Conservation (phyloP, 352 stramenopile genomes). For the Globisporangium paddicum region DNA sequence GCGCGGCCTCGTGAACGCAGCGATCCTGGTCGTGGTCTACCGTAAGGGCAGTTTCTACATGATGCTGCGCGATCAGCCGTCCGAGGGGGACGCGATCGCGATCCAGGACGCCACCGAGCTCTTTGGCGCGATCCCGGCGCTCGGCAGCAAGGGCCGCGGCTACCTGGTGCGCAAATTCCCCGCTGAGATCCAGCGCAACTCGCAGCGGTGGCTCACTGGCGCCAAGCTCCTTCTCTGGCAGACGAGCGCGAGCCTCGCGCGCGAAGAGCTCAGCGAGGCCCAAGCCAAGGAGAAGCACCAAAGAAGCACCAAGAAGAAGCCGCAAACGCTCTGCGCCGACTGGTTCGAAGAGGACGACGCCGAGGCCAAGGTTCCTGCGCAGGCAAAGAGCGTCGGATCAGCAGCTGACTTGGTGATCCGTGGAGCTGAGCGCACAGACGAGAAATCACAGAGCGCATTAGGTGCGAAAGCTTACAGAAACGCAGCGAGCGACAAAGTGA, state of each 20-base stretch:
- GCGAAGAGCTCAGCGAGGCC: constrained; percentile 34
- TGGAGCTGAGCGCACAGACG: background rate
- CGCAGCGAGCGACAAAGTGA: background rate
- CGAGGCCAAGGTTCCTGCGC: background rate
- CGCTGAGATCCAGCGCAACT: constrained; percentile 3
- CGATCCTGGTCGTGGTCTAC: constrained; percentile 50
- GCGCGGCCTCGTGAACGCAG: constrained; percentile 55
- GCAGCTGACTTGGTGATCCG: background rate
- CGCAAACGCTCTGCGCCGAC: constrained; percentile 21
- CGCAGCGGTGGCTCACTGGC: constrained; percentile 32
- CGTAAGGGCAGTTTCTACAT: constrained; percentile 45
- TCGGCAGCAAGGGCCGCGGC: constrained; percentile 43
- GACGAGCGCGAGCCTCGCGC: constrained; percentile 42
- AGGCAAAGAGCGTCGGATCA: background rate
- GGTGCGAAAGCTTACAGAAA: background rate
- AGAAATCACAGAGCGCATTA: background rate
- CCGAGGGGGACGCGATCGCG: constrained; percentile 16
- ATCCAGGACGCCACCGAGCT: constrained; percentile 32
- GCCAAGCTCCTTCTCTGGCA: constrained; percentile 63
- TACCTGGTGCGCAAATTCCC: constrained; percentile 50
- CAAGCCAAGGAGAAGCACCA: constrained; percentile 22
- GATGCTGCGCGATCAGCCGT: constrained; percentile 23
- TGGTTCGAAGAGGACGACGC: constrained; percentile 26
- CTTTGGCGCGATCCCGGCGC: constrained; percentile 35
- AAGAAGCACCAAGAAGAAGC: constrained; percentile 12